These are phyloP conservation scores for Phytophthora lateralis DNA, from an alignment of 352 stramenopile species.

Conservation along the genomic window DNA sequence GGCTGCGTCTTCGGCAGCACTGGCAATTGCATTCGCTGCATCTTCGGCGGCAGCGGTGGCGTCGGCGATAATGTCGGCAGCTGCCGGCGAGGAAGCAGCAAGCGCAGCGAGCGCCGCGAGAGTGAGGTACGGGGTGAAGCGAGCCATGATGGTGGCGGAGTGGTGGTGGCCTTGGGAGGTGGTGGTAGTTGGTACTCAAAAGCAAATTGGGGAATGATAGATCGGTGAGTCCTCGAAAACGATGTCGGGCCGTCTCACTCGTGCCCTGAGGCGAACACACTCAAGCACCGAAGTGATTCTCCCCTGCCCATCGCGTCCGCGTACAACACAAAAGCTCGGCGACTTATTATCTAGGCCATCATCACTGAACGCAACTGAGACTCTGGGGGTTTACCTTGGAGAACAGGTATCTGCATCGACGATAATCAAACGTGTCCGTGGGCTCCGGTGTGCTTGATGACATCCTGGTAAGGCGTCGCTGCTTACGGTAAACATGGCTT, in stretches of 20 bases:
- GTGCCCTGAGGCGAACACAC: conserved; percentile 1
- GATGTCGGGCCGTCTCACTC: conserved; percentile 4
- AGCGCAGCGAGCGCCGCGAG: conserved; percentile 12
- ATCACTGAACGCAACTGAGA: conserved; percentile 1
- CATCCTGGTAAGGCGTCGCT: conserved; percentile 6
- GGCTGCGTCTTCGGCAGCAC: conserved; percentile 16
- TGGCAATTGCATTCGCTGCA: conserved; percentile 26
- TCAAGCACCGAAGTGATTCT: conserved; percentile 8
- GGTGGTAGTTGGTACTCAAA: conserved; percentile 18
- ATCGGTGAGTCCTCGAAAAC: background rate
- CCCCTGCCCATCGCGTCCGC: background rate
- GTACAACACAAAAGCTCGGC: background rate
- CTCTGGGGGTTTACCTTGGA: conserved; percentile 12
- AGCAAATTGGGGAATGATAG: conserved; percentile 22
- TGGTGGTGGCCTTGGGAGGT: background rate
- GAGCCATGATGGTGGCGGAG: conserved; percentile 9
- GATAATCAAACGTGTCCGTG: conserved; percentile 15
- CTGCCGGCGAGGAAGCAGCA: conserved; percentile 6
- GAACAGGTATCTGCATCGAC: background rate
- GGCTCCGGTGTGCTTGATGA: conserved; percentile 4
- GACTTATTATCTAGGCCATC: background rate
- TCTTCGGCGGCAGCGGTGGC: conserved; percentile 26
- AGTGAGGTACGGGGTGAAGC: conserved; percentile 24
- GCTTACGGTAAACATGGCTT: conserved; percentile 23
- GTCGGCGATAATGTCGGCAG: conserved; percentile 25